Base-by-base conservation (phyloP, 2,329 filamentous ascomycete genomes). In the Pleurostoma richardsiae region DNA sequence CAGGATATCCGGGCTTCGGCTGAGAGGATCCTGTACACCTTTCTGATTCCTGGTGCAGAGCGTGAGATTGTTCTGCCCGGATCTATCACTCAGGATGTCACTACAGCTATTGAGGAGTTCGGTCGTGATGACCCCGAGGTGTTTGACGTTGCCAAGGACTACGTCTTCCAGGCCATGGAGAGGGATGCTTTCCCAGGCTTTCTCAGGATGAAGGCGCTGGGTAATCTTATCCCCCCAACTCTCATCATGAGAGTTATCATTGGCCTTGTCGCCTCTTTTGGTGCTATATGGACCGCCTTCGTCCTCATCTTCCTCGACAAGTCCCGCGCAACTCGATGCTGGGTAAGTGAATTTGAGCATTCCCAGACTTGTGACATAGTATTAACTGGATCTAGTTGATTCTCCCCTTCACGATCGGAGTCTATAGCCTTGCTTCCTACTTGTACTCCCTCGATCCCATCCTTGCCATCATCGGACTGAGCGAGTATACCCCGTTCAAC, bases 81-180 rank as follows among this genome's bases (percentile, higher is more conserved):
- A 51, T 83, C 83, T 31, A 96, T 97, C 60, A 86, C 92, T 1
- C 79, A 87, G 46, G 85, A 91, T 28, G 91, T 97, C 49, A 95
- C 90, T 38, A 79, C 84, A 26, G 82, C 89, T 10, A 95, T 99
- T 52, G 94, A 99, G 68, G 86, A 92, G 56, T 85, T 90, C 54
- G 89, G 90, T 41, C 84, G 94, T 57, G 94, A 97, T 59, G 94
- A 99, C 62, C 94, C 94, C 0, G 94, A 99, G 66, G 87, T 99
- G 10, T 99, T 99, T 59, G 94, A 97, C 63, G 84, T 89, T 26
- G 94, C 94, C 46, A 99, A 99, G 73, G 94, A 99, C 71, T 99
- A 97, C 64, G 94, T 97, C 52, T 99, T 97, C 67, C 95, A 99
- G 69, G 95, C 95, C 31, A 99, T 99, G 94, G 95, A 99, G 70